Base-by-base conservation (phyloP, 345 rosid genomes). In the Pistacia integerrima region DNA sequence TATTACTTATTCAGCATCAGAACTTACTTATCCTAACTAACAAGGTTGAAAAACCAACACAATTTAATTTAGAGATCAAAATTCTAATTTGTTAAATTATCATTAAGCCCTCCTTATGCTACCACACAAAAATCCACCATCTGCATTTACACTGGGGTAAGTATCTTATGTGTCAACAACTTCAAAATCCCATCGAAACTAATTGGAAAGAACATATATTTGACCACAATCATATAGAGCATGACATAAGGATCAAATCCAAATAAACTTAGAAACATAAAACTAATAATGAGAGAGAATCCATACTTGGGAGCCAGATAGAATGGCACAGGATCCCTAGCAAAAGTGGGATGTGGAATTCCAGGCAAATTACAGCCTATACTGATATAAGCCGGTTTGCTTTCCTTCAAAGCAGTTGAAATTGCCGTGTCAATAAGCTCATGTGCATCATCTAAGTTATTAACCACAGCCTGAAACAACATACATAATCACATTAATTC, bases 341-440 rank as follows among this genome's bases (percentile, higher is more conserved):
- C 56, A 57, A 91, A 90, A 6, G 92, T 91, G 7, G 92, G 89
- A 72, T 91, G 92, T 33, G 84, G 89, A 82, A 89, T 87, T 67
- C 82, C 91, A 13, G 92, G 76, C 85, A 89, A 78, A 78, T 91
- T 91, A 73, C 92, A 91, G 81, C 91, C 61, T 77, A 91, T 86
- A 69, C 95, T 91, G 33, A 91, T 91, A 76, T 91, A 91, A 75
- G 58, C 93, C 1, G 92, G 94, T 73, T 91, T 89, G 65, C 91
- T 89, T 79, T 91, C 92, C 81, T 91, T 89, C 83, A 91, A 70
- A 65, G 94, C 94, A 16, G 92, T 91, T 4, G 94, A 91, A 58
- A 91, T 89, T 0, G 94, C 92, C 0, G 89, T 89, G 80, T 90
- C 94, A 46, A 90, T 81, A 9, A 76, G 89, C 72, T 90, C 92